Evolutionary conservation across 2,329 filamentous ascomycete species (phyloP).

Genomic region (Phialocephala subalpina): DNA sequence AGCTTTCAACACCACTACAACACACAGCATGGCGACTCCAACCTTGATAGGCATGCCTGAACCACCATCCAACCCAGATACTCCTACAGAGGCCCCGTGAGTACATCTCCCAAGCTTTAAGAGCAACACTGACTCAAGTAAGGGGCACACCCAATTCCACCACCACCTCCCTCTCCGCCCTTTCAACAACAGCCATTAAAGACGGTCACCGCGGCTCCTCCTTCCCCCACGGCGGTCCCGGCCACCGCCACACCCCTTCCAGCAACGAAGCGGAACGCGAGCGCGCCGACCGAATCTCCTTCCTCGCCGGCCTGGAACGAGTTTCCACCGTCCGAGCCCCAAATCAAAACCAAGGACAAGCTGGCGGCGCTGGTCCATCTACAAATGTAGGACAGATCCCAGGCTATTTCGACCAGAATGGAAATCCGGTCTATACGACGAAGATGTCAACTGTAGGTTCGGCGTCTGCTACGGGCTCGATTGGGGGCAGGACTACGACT

Average conservation of each 20-base stretch:
- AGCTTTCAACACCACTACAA: neutral
- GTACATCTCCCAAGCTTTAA: slow-evolving; percentile 43
- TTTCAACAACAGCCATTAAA: slow-evolving; percentile 95
- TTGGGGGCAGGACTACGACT: slow-evolving; percentile 67
- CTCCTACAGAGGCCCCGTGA: slow-evolving; percentile 90
- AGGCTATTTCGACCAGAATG: slow-evolving; percentile 83
- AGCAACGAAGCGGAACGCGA: slow-evolving; percentile 86
- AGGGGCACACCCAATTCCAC: slow-evolving; percentile 94
- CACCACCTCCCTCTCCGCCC: slow-evolving; percentile 88
- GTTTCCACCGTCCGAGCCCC: slow-evolving; percentile 75
- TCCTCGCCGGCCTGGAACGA: slow-evolving; percentile 88
- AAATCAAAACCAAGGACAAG: slow-evolving; percentile 43
- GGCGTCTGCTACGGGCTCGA: slow-evolving; percentile 85
- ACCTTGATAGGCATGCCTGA: slow-evolving; percentile 87
- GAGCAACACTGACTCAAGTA: slow-evolving; percentile 26
- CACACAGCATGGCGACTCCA: slow-evolving; percentile 38
- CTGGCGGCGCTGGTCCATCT: slow-evolving; percentile 40
- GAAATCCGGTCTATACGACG: slow-evolving; percentile 70
- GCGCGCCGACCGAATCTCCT: slow-evolving; percentile 93
- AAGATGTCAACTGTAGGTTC: slow-evolving; percentile 92
- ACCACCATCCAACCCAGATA: slow-evolving; percentile 82
- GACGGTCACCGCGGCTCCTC: slow-evolving; percentile 90
- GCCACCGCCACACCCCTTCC: slow-evolving; percentile 66
- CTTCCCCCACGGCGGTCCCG: slow-evolving; percentile 64
- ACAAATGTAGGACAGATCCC: slow-evolving; percentile 51